Base-by-base conservation (phyloP, 768 basidiomycete genomes). In the Boletus patriciae region DNA sequence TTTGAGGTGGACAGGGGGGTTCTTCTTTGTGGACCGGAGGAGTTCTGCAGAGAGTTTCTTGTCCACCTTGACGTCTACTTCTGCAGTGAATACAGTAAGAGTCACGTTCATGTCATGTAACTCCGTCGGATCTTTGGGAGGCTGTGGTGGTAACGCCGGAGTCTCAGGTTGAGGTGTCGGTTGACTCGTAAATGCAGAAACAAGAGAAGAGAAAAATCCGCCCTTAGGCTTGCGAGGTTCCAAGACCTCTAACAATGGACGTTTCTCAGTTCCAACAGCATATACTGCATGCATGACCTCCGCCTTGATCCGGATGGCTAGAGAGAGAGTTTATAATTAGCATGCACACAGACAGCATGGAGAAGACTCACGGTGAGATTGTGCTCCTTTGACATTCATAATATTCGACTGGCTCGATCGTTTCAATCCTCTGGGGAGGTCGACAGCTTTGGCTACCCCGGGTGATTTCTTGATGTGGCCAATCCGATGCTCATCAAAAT, bases 21-120 rank as follows among this genome's bases (percentile, higher is more conserved):
- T 87, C 78, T 99, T 99, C 81, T 98, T 98, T 12, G 95, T 99
- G 1, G 93, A 91, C 56, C 96, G 79, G 57, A 89, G 81, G 34
- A 98, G 76, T 70, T 98, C 96, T 10, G 76, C 70, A 2, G 82
- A 77, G 46, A 88, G 74, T 66, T 87, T 90, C 70, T 82, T 79
- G 59, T 84, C 83, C 18, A 91, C 69, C 42, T 73, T 78, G 19
- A 92, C 86, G 44, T 80, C 78, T 15, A 90, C 80, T 13, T 67
- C 66, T 5, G 75, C 74, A 18, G 65, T 69, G 52, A 72, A 76
- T 13, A 75, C 62, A 6, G 67, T 71, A 6, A 76, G 65, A 18
- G 67, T 62, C 15, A 77, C 69, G 27, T 59, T 73, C 47, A 46
- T 56, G 18, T 52, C 50, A 13, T 66, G 56, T 4, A 73, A 16